These are phyloP conservation scores for Coemansia sp. DNA, from an alignment of 192 early-diverging fungal species.

Conservation along the genomic window DNA sequence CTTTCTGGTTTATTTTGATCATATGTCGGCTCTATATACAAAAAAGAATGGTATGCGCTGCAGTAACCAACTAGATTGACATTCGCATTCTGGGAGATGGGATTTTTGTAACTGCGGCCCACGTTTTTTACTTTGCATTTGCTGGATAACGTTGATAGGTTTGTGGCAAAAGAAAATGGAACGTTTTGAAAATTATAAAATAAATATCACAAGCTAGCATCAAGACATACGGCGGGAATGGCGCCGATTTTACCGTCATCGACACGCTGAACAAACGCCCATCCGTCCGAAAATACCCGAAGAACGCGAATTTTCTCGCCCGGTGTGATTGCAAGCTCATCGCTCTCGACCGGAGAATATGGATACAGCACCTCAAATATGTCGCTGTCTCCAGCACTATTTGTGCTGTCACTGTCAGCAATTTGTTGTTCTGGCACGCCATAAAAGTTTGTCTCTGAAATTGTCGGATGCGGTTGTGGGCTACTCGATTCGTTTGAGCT, in stretches of 20 bases:
- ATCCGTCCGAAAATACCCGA: slow-evolving; percentile 33
- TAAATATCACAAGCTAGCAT: background rate
- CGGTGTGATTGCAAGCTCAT: slow-evolving; percentile 28
- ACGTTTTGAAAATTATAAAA: slow-evolving; percentile 1
- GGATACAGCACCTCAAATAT: slow-evolving; percentile 30
- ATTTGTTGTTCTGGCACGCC: background rate
- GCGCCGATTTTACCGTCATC: slow-evolving; percentile 28
- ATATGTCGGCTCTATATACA: background rate
- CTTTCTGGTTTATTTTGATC: background rate
- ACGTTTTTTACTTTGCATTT: too few species aligned
- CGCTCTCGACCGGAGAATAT: slow-evolving; percentile 27
- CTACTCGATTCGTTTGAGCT: background rate
- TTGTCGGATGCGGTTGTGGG: background rate
- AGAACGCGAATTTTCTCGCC: slow-evolving; percentile 34
- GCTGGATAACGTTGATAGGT: background rate
- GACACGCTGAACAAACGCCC: slow-evolving; percentile 30
- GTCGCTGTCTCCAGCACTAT: background rate
- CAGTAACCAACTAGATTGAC: background rate
- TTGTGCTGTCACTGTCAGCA: background rate
- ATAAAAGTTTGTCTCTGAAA: background rate
- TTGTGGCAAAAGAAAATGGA: background rate
- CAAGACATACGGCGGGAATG: slow-evolving; percentile 34
- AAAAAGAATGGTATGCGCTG: background rate
- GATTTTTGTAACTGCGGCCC: slow-evolving; percentile 2
- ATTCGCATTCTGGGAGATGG: background rate